Evolutionary conservation across 2,329 filamentous ascomycete genomes (phyloP), one percentile per base, ranked within the genome.

Genomic region (Colletotrichum sp.): DNA sequence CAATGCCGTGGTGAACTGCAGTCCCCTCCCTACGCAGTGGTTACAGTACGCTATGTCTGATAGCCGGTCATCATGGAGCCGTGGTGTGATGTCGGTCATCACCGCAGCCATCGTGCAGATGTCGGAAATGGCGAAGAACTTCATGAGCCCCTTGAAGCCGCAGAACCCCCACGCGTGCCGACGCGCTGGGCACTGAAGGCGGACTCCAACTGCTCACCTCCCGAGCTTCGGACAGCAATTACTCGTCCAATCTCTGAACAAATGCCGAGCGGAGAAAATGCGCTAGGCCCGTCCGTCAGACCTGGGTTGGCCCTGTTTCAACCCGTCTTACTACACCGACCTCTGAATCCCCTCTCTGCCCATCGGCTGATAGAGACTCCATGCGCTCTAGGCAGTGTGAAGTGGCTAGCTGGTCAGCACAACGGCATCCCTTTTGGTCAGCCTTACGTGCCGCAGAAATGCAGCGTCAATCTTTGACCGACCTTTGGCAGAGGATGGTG

Each of bases 81-180:
- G 32, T 75, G 36, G 55, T 13, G 60, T 66, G 38, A 66, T 55
- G 28, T 66, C 69, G 68, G 62, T 43, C 38, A 65, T 72, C 68
- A 56, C 69, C 61, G 61, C 32, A 32, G 56, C 48, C 38, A 60
- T n/a, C 32, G 28, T 43, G 43, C 21, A 26, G 55, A 28, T 16
- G 48, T 70, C 66, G 71, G 71, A 73, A 73, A 70, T 73, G 66
- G 60, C 68, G 68, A 71, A 52, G 30, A 61, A 55, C 43, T 56
- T 65, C 55, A 28, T n/a, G n/a, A 32, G n/a, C 21, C 24, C 38
- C 15, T 28, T 38, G 34, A 18, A 24, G 52, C 69, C 28, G 16
- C 36, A 60, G 28, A 61, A 43, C 28, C 67, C 60, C 60, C 48
- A 48, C 52, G 67, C 21, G 21, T 48, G 34, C 43, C 34, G 62